Conservation (phyloP, 2,329 filamentous ascomycete species). For the Colletotrichum chrysophilum region DNA sequence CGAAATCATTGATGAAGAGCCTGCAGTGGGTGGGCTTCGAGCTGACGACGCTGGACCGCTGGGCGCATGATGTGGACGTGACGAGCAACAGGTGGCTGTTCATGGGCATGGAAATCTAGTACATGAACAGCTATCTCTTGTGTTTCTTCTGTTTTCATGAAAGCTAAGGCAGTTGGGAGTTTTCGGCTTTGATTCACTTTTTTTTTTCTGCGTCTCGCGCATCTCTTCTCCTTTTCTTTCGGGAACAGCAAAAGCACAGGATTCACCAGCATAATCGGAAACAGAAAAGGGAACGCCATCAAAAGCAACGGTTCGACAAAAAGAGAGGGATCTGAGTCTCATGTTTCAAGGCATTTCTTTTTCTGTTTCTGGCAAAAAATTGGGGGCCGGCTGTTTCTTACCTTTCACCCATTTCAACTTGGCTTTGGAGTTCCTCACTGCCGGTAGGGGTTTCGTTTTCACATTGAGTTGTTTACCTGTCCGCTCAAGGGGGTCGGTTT, state of each 20-base stretch:
- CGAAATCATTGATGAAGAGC: slow-evolving; percentile 75
- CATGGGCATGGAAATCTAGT: slow-evolving; percentile 82
- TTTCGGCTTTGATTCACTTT: not conserved
- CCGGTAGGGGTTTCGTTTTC: not conserved
- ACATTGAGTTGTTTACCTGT: not conserved
- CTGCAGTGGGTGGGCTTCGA: slow-evolving; percentile 95
- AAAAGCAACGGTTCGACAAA: not conserved
- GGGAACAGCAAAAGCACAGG: not conserved
- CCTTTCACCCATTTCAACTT: not conserved
- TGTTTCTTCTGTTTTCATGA: slow-evolving; percentile 7
- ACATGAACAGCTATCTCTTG: not conserved
- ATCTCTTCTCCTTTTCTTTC: not conserved
- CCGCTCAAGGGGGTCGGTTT: not conserved
- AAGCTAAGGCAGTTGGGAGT: slow-evolving; percentile 14
- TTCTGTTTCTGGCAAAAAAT: slow-evolving; percentile 5
- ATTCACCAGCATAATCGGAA: not conserved
- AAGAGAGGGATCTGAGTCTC: not conserved
- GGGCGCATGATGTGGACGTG: slow-evolving; percentile 67
- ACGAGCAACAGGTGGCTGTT: slow-evolving; percentile 84
- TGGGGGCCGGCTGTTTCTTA: not conserved
- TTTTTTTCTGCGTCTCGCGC: not conserved
- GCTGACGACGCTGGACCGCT: slow-evolving; percentile 79
- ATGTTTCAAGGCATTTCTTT: not conserved
- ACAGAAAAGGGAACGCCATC: not conserved
- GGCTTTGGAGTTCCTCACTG: not conserved